Conservation (phyloP, 768 basidiomycete genomes). For the Tylopilus plumbeoviolaceoides region DNA sequence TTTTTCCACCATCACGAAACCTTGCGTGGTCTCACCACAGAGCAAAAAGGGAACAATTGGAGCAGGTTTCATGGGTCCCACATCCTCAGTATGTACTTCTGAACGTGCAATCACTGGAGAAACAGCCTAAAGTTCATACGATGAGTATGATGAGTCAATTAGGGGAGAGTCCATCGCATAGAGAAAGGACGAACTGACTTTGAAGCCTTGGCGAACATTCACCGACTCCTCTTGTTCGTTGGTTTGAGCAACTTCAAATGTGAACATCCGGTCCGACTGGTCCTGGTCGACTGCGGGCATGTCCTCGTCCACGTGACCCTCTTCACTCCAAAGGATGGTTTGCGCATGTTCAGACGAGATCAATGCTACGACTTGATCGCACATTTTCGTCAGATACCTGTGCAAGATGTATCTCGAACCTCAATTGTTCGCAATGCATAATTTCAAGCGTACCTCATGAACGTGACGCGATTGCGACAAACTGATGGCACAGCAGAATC, state of each 20-base stretch:
- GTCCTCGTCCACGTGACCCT: constrained; percentile 17
- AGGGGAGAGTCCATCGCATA: too few species aligned
- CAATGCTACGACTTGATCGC: constrained; percentile 51
- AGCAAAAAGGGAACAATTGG: constrained; percentile 28
- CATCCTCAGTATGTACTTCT: constrained; percentile 4
- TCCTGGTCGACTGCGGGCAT: constrained; percentile 34
- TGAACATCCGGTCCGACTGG: constrained; percentile 45
- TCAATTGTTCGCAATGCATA: background rate
- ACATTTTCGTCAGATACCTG: constrained; percentile 58
- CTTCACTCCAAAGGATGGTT: constrained; percentile 42
- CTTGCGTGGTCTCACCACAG: constrained; percentile 39
- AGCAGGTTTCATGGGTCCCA: constrained; percentile 1
- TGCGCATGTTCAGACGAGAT: constrained; percentile 46
- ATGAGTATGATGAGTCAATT: too few species aligned
- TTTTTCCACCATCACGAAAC: constrained; percentile 34
- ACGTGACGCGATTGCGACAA: constrained; percentile 51
- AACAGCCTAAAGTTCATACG: constrained; percentile 1
- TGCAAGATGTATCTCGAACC: background rate
- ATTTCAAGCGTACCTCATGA: constrained; percentile 47
- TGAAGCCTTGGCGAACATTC: constrained; percentile 40
- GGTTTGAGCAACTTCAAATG: constrained; percentile 52
- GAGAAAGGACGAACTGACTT: constrained; percentile 26
- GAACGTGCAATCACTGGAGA: constrained; percentile 13
- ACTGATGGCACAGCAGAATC: constrained; percentile 44
- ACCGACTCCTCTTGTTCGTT: constrained; percentile 54